Conservation (phyloP, 176 grass and related monocot genomes). For the Echinochloa phyllopogon region DNA sequence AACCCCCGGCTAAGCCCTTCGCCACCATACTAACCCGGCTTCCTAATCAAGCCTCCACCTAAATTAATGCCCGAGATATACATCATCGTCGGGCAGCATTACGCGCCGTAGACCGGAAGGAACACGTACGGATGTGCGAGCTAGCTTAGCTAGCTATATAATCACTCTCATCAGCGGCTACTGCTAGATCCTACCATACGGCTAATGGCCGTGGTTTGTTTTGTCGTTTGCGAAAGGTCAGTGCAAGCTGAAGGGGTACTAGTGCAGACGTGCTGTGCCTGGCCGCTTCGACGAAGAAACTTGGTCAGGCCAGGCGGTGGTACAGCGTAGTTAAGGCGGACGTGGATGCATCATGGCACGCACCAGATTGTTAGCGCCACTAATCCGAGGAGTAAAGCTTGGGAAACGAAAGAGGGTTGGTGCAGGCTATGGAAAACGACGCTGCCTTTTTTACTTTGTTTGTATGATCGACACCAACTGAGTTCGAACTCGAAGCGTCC, state of each 20-base stretch:
- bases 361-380: not conserved
- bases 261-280: not conserved
- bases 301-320: not conserved
- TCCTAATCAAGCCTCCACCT: not conserved
- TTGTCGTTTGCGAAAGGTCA: not conserved
- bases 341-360: not conserved
- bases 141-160: not conserved
- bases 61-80: not conserved
- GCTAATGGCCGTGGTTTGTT: not conserved
- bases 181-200: not conserved
- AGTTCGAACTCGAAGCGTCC: not conserved
- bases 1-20: not conserved
- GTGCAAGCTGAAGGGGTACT: not conserved
- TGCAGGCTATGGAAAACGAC: conserved; percentile 33
- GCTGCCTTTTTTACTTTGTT: not conserved
- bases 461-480: not conserved
- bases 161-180: not conserved
- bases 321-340: conserved; percentile 5
- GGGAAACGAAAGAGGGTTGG: conserved; percentile 34
- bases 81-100: not conserved
- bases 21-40: conserved; percentile 9
- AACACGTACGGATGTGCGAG: not conserved
- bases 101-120: conserved; percentile 27
- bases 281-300: not conserved
- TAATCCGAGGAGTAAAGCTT: conserved; percentile 50